A percentile compares a stretch with the other conserved stretches of the same genome.
Conservation (phyloP, 1,284 basidiomycete species). For the Heterobasidion occidentale region DNA sequence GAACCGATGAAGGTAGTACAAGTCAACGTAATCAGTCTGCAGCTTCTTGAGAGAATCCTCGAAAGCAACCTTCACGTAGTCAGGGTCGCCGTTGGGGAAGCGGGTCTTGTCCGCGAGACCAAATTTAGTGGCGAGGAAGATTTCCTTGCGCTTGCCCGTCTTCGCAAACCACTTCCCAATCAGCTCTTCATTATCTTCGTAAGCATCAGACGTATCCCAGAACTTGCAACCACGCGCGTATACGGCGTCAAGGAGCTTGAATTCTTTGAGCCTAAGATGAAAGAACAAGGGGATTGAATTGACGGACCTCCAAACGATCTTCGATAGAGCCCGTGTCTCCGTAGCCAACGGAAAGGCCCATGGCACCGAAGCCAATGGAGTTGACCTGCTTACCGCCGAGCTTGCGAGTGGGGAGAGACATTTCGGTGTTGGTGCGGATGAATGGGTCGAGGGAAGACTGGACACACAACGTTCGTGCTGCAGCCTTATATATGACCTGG, state of each 20-base stretch:
- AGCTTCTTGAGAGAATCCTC: constrained; percentile 28
- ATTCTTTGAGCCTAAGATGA: neutral
- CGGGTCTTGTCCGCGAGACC: constrained; percentile 13
- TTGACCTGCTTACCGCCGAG: constrained; percentile 16
- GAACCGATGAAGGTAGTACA: constrained; percentile 29
- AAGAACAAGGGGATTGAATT: constrained; percentile 6
- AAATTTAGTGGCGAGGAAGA: constrained; percentile 42
- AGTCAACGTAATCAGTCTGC: constrained; percentile 26
- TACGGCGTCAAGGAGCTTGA: constrained; percentile 21
- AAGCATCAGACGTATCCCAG: constrained; percentile 24
- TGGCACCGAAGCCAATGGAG: constrained; percentile 20
- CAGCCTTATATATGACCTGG: neutral
- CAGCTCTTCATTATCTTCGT: constrained; percentile 18
- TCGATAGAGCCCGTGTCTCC: constrained; percentile 16
- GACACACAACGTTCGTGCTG: neutral
- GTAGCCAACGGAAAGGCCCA: constrained; percentile 20
- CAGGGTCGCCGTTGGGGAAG: constrained; percentile 16
- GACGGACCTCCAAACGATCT: constrained; percentile 15
- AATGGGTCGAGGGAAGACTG: neutral
- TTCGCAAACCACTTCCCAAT: constrained; percentile 29
- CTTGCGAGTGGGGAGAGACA: constrained; percentile 15
- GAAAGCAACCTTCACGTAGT: constrained; percentile 19
- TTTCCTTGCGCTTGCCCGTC: constrained; percentile 29
- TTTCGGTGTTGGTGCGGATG: constrained; percentile 1
- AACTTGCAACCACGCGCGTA: constrained; percentile 19